Percentiles rank a stretch among this genome's conserved stretches.
Evolutionary conservation across 1,284 basidiomycete species (phyloP).

Genomic region (Albatrellus sp.): DNA sequence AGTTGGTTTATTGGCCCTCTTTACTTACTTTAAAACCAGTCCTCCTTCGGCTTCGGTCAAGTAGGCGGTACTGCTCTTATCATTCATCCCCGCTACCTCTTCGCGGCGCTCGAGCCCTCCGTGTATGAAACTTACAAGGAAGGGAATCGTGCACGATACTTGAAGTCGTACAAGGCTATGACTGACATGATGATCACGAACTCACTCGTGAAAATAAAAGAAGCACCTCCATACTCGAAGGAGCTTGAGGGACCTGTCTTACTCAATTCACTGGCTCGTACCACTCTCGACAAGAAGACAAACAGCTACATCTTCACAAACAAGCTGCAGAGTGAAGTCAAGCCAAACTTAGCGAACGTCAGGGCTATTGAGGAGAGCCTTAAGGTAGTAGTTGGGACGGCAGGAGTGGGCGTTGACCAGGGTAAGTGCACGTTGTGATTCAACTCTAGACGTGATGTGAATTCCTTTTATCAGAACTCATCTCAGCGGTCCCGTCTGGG

Average conservation of each 20-base stretch:
- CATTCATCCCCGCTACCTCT: constrained; percentile 85
- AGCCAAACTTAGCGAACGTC: constrained; percentile 56
- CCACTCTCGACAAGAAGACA: constrained; percentile 71
- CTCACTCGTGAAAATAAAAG: constrained; percentile 92
- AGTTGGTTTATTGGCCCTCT: constrained; percentile 6
- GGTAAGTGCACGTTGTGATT: constrained; percentile 29
- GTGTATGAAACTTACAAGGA: constrained; percentile 67
- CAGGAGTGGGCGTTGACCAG: constrained; percentile 81
- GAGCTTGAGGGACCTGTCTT: constrained; percentile 86
- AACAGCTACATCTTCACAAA: constrained; percentile 73
- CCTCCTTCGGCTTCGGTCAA: constrained; percentile 99
- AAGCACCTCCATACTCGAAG: constrained; percentile 79
- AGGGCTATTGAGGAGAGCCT: constrained; percentile 47
- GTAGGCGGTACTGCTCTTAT: constrained; percentile 89
- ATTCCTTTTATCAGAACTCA: constrained; percentile 56
- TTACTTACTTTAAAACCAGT: constrained; percentile 29
- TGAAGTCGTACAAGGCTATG: constrained; percentile 84
- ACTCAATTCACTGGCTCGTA: constrained; percentile 87
- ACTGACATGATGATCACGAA: constrained; percentile 91
- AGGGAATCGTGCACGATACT: constrained; percentile 58
- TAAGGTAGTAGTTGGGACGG: constrained; percentile 28
- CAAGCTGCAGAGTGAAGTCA: constrained; percentile 43
- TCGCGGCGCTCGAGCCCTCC: constrained; percentile 68
- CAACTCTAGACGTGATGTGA: constrained; percentile 8
- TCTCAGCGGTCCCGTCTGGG: constrained; percentile 82